These are phyloP conservation scores for Penicillium roqueforti DNA, from an alignment of 495 filamentous ascomycete species.

Conservation along the genomic window DNA sequence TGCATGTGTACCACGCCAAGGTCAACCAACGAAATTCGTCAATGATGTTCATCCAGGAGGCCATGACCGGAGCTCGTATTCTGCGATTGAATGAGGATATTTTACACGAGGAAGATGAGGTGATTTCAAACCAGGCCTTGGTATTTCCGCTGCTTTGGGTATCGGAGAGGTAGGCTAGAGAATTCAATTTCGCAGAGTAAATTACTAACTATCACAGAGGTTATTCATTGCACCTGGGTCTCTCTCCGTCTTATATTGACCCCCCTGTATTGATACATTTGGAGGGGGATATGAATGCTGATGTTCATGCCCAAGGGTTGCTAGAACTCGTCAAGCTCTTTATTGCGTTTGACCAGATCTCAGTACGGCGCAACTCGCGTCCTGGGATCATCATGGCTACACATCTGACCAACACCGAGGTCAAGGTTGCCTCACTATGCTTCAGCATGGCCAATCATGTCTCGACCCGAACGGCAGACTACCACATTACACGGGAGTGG, in stretches of 20 bases:
- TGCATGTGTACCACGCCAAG: conserved; percentile 37
- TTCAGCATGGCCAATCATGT: conserved; percentile 9
- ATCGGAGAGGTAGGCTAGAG: conserved; percentile 26
- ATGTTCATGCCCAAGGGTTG: conserved; percentile 24
- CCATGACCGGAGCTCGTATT: conserved; percentile 22
- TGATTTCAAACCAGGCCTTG: conserved; percentile 24
- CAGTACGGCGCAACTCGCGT: conserved; percentile 4
- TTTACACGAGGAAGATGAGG: not conserved
- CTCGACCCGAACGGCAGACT: conserved; percentile 27
- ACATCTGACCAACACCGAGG: conserved; percentile 20
- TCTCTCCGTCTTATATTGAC: conserved; percentile 25
- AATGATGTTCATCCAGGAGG: conserved; percentile 34
- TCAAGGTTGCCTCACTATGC: conserved; percentile 16
- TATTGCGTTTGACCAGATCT: conserved; percentile 24
- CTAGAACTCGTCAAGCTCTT: conserved; percentile 29
- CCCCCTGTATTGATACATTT: conserved; percentile 7
- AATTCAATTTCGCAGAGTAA: not conserved
- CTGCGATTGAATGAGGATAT: conserved; percentile 20
- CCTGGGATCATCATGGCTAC: not conserved
- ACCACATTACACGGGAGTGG: conserved; percentile 52
- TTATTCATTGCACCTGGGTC: conserved; percentile 30
- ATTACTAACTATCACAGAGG: conserved; percentile 19
- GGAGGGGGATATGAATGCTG: not conserved
- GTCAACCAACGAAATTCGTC: conserved; percentile 27
- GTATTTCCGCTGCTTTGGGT: conserved; percentile 32